phyloP scores from a whole-genome alignment of 495 filamentous ascomycete genomes.

The Daldinia bambusicola region DNA sequence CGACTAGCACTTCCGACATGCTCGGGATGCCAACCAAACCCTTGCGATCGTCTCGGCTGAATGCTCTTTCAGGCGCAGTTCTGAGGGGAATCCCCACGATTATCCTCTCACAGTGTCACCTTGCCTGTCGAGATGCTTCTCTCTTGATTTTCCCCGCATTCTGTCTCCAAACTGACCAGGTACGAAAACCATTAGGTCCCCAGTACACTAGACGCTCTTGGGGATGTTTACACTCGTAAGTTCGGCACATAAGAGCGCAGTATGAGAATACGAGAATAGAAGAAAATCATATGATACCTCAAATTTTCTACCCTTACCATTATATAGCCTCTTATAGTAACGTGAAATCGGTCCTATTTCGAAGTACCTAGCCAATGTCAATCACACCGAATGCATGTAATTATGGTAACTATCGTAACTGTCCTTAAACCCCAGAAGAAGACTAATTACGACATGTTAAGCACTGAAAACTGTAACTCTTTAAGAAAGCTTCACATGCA shows the following conservation, averaged over 20 bases:
- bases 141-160: slow-evolving; percentile 28
- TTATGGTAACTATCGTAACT: too few relatives aligned
- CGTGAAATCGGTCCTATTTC: neutral
- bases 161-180: slow-evolving; percentile 2
- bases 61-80: slow-evolving; percentile 9
- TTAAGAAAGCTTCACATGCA: too few relatives aligned
- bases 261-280: neutral
- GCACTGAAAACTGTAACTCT: too few relatives aligned
- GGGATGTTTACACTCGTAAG: neutral
- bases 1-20: slow-evolving; percentile 5
- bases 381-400: too few relatives aligned
- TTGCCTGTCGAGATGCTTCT: slow-evolving; percentile 6
- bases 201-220: neutral
- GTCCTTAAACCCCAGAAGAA: too few relatives aligned
- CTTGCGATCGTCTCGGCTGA: slow-evolving; percentile 24
- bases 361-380: neutral
- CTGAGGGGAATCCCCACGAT: slow-evolving; percentile 14
- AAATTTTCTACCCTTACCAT: too few relatives aligned
- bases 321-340: neutral
- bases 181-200: neutral
- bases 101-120: slow-evolving; percentile 24
- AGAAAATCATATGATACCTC: neutral
- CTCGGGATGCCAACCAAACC: slow-evolving; percentile 32
- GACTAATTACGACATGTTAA: too few relatives aligned
- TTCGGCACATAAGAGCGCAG: neutral